Conservation (phyloP, 345 rosid genomes). For the Eucalyptus caleyi region DNA sequence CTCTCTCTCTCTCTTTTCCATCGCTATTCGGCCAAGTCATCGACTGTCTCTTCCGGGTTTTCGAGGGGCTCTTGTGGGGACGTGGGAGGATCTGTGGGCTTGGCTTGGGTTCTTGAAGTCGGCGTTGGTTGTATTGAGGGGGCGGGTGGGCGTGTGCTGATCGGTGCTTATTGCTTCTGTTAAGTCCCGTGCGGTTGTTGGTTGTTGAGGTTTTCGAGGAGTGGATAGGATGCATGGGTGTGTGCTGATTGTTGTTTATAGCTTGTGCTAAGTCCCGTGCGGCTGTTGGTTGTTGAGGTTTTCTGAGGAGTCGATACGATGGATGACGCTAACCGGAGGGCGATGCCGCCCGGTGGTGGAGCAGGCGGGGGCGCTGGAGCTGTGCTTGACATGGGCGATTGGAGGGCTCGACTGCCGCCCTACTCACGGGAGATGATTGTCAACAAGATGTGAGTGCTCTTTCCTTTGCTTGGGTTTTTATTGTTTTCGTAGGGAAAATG, state of each 20-base stretch:
- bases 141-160: background rate
- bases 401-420: constrained; percentile 40
- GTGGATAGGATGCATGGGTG: too few relatives aligned
- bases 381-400: constrained; percentile 25
- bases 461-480: background rate
- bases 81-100: background rate
- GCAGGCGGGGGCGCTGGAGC: constrained; percentile 8
- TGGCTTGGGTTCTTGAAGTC: background rate
- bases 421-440: constrained; percentile 32
- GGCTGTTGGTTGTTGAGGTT: background rate
- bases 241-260: too few relatives aligned
- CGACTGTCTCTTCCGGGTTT: too few relatives aligned
- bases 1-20: too few relatives aligned
- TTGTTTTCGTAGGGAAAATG: background rate
- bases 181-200: too few relatives aligned
- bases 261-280: too few relatives aligned
- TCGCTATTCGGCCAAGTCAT: too few relatives aligned
- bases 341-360: constrained; percentile 21
- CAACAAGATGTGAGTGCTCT: constrained; percentile 34
- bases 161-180: too few relatives aligned
- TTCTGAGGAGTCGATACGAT: too few relatives aligned
- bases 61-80: background rate
- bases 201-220: too few relatives aligned
- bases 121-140: background rate
- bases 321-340: constrained; percentile 16